Percentiles rank a stretch among this genome's conserved stretches.
phyloP scores from a whole-genome alignment of 208 protist species.

The Leishmania mexicana region DNA sequence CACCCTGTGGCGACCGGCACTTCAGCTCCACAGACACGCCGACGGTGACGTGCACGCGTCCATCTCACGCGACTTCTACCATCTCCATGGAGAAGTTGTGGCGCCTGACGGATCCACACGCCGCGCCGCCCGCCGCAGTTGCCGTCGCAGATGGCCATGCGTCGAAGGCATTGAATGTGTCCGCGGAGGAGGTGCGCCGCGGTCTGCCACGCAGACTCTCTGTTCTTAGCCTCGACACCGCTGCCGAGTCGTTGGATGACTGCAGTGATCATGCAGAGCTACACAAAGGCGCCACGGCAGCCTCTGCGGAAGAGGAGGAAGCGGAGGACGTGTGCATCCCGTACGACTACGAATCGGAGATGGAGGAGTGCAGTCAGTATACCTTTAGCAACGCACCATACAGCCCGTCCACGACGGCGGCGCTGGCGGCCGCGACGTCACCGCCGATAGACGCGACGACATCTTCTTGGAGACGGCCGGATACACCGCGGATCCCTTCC shows the following conservation, averaged over 20 bases:
- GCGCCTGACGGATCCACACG: too few species aligned
- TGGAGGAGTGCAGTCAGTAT: conserved; percentile 62
- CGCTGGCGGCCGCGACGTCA: conserved; percentile 16
- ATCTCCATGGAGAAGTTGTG: neutral
- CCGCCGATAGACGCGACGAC: conserved; percentile 6
- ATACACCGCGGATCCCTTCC: conserved; percentile 11
- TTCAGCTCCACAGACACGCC: neutral
- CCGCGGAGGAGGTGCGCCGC: conserved; percentile 3
- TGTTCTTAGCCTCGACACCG: neutral
- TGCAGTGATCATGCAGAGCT: neutral
- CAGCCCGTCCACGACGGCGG: conserved; percentile 22
- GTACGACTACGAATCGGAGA: conserved; percentile 65
- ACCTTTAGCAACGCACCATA: conserved; percentile 56
- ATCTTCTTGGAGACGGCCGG: neutral
- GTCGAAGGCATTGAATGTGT: neutral
- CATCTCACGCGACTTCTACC: neutral
- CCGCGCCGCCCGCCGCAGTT: neutral
- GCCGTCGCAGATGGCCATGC: neutral
- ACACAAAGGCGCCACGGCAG: neutral
- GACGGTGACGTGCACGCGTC: neutral
- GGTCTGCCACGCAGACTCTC: neutral
- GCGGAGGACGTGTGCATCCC: conserved; percentile 26
- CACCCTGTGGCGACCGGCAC: neutral
- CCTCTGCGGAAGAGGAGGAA: neutral
- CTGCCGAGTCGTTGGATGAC: neutral